A percentile compares a stretch with the other conserved stretches of the same genome.
Conservation (phyloP, 2,329 filamentous ascomycete species). For the Geosmithia flava region DNA sequence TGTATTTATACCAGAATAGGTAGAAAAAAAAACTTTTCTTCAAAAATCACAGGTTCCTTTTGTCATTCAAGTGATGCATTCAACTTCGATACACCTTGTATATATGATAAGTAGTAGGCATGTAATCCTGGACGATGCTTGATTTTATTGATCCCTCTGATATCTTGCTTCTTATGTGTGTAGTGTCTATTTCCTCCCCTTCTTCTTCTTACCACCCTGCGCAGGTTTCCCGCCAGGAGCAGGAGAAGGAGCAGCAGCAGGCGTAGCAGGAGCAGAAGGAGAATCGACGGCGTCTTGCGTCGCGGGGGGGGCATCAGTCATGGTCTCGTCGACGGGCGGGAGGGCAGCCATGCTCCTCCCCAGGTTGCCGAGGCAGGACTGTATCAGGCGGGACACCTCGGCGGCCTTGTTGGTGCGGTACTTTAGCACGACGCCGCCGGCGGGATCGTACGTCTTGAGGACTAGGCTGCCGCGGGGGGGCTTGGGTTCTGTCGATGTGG, state of each 20-base stretch:
- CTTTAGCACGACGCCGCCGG: conserved; percentile 71
- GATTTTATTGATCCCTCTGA: too few relatives aligned
- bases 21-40: neutral
- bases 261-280: conserved; percentile 2
- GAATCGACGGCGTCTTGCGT: conserved; percentile 2
- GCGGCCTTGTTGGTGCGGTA: conserved; percentile 86
- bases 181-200: conserved; percentile 55
- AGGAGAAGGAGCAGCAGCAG: conserved; percentile 11
- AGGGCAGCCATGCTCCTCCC: conserved; percentile 56
- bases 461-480: conserved; percentile 58
- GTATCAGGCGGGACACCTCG: conserved; percentile 73
- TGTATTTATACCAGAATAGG: neutral
- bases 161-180: too few relatives aligned
- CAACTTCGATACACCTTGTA: too few relatives aligned
- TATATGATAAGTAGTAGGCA: too few relatives aligned
- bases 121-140: too few relatives aligned
- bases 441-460: conserved; percentile 82
- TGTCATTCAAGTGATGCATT: too few relatives aligned
- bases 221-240: conserved; percentile 12
- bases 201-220: conserved; percentile 48
- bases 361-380: conserved; percentile 58
- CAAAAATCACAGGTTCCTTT: neutral
- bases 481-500: conserved; percentile 17
- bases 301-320: conserved; percentile 23
- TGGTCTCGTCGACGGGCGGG: conserved; percentile 24